These are phyloP conservation scores for Zygotorulaspora florentina DNA, from an alignment of 805 yeast species.

Conservation along the genomic window DNA sequence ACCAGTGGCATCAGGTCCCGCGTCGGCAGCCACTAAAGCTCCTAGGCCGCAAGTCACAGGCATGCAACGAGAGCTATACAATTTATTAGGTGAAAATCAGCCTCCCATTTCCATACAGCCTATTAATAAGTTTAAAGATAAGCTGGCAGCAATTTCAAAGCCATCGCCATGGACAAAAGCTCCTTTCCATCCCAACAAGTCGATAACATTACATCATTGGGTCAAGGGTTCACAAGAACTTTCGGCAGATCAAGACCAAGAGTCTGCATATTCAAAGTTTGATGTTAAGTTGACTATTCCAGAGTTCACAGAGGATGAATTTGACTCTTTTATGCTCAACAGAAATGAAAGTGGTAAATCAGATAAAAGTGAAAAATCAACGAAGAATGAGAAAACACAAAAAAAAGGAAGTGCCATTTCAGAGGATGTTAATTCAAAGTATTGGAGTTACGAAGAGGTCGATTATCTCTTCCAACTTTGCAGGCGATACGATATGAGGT, in stretches of 20 bases:
- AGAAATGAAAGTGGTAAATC: slow-evolving; percentile 30
- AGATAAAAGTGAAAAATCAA: slow-evolving; percentile 7
- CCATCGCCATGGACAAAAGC: slow-evolving; percentile 81
- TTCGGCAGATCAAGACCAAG: slow-evolving; percentile 31
- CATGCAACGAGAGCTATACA: slow-evolving; percentile 85
- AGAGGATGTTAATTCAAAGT: slow-evolving; percentile 3
- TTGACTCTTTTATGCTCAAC: slow-evolving; percentile 46
- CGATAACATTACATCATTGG: slow-evolving; percentile 75
- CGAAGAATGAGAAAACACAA: slow-evolving; percentile 12
- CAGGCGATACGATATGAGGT: slow-evolving; percentile 46
- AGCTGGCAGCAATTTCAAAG: slow-evolving; percentile 53
- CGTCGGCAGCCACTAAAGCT: slow-evolving; percentile 13
- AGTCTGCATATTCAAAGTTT: slow-evolving; percentile 66
- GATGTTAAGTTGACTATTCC: slow-evolving; percentile 70
- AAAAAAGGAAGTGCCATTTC: neutral
- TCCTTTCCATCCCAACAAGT: slow-evolving; percentile 54
- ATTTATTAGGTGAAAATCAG: slow-evolving; percentile 83
- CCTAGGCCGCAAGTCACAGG: slow-evolving; percentile 46
- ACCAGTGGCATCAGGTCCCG: slow-evolving; percentile 13
- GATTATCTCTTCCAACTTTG: slow-evolving; percentile 71
- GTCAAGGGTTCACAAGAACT: slow-evolving; percentile 63
- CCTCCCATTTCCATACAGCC: slow-evolving; percentile 69
- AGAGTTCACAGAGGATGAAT: slow-evolving; percentile 58
- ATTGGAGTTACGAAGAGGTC: slow-evolving; percentile 78
- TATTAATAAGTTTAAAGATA: slow-evolving; percentile 55